Evolutionary conservation across 2,329 filamentous ascomycete species (phyloP), one percentile per base, ranked within the genome.

Genomic region (Nigrospora oryzae): DNA sequence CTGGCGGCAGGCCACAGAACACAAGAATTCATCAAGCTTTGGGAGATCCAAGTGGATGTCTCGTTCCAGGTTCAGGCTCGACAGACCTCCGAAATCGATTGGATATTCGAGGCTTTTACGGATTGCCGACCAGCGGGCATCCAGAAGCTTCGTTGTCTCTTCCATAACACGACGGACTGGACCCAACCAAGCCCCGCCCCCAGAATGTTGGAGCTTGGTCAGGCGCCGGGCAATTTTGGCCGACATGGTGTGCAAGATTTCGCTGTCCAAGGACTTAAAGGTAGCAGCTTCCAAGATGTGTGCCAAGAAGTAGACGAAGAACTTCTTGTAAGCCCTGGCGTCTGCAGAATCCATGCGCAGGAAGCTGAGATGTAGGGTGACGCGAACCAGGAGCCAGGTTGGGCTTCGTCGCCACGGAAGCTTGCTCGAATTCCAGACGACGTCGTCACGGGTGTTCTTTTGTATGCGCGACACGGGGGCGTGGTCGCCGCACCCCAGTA

Each of bases 371-470:
- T 43, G 42, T 15, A 43, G 13, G 16, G 42, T 36, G 3, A 43
- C 28, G 2, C 42, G 42, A 7, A 43, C 42, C 23, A 43, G 42
- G 15, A 44, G 19, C 42, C 36, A 44, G 12, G 33, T 11, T 19
- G 31, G 36, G 31, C n/a, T 44, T 5, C 42, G 42, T 39, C 42
- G 16, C 42, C 36, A 44, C n/a, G 36, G 36, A 34, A 34, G 36
- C 36, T 38, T 38, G 36, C 35, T 38, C 16, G 12, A 17, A 3
- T 51, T 47, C 62, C 65, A 79, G 11, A 74, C 45, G 1, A 79
- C 66, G 13, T 81, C 76, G 35, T 81, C 75, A 2, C 74, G 69
- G 1, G 71, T 74, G 30, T 71, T 62, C 46, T 81, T 82, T 37
- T 49, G 59, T n/a, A 81, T 63, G 0, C 62, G 58, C 0, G 40